Evolutionary conservation across 371 early-diverging fungal genomes (phyloP).

Genomic region (Mucor plumbeus): DNA sequence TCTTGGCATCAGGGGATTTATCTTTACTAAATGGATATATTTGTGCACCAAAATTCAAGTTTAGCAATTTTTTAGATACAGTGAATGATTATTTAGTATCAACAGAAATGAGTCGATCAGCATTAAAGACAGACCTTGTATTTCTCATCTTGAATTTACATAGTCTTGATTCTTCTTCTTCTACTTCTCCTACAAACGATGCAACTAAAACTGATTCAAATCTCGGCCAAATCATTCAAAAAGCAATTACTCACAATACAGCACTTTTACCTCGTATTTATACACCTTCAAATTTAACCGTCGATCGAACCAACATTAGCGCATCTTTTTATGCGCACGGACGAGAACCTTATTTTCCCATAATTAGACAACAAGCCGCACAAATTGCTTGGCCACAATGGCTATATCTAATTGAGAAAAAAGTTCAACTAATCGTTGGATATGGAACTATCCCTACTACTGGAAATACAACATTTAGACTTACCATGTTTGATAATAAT

Average conservation of each 20-base stretch:
- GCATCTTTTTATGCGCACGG: constrained; percentile 15
- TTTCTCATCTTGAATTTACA: constrained; percentile 43
- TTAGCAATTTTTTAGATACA: constrained; percentile 32
- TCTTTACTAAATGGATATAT: constrained; percentile 17
- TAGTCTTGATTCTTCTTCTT: not conserved
- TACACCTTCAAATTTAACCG: constrained; percentile 23
- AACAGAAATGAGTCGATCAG: constrained; percentile 15
- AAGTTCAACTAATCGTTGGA: constrained; percentile 38
- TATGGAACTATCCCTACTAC: constrained; percentile 28
- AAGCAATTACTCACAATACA: constrained; percentile 1
- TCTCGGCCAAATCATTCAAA: constrained; percentile 15
- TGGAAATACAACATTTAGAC: constrained; percentile 17
- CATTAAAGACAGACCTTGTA: constrained; percentile 28
- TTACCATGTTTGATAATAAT: constrained; percentile 22
- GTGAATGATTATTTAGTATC: constrained; percentile 30
- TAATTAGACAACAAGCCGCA: constrained; percentile 1
- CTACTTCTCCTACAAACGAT: not conserved
- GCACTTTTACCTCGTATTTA: constrained; percentile 14
- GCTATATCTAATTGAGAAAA: constrained; percentile 32
- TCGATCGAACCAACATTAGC: not conserved
- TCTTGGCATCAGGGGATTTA: not conserved
- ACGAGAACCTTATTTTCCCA: constrained; percentile 11
- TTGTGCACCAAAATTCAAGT: constrained; percentile 28
- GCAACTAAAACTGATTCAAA: constrained; percentile 1
- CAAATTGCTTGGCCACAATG: constrained; percentile 37